Evolutionary conservation across 176 grass and related monocot species (phyloP), one percentile per base, ranked within the genome.

Genomic region (Oryza punctata): DNA sequence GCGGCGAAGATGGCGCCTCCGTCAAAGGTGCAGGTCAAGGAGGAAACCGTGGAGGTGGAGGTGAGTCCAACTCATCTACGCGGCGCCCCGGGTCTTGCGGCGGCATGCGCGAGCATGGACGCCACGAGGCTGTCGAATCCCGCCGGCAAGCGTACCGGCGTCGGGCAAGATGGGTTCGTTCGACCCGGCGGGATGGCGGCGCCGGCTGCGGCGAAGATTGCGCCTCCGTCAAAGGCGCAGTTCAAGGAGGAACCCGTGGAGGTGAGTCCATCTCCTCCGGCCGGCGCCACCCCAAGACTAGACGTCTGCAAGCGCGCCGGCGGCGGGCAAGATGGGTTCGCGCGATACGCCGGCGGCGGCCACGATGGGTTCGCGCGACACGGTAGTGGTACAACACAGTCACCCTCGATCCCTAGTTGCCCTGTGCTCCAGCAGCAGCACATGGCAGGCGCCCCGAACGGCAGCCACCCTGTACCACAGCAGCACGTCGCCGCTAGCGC

Each of bases 21-120:
- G 45, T 47, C 45, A 15, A 47, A 2, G 44, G 44, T 47, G 45
- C 10, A 47, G 45, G 45, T 47, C 10, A 47, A 67, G 46, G 68
- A 59, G 15, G 83, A 47, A 2, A 2, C 61, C 30, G 4, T 1
- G 13, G 43, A 33, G 32, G 52, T n/a, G n/a, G n/a, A n/a, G n/a
- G n/a, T n/a, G n/a, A n/a, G n/a, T n/a, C n/a, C n/a, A n/a, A n/a
- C n/a, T n/a, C n/a, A n/a, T n/a, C n/a, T n/a, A n/a, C n/a, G n/a
- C n/a, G n/a, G n/a, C n/a, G n/a, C n/a, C n/a, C n/a, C n/a, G n/a
- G n/a, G n/a, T n/a, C n/a, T n/a, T n/a, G n/a, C 21, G 16, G 26
- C 26, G 18, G 72, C 82, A 41, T 85, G 65, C 1, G 15, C 61
- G 50, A 57, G 15, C 29, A 93, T 85, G 87, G 74, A 90, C 29